Evolutionary conservation across 768 basidiomycete species (phyloP), one percentile per base, ranked within the genome.

Genomic region (Mycena latifolia): DNA sequence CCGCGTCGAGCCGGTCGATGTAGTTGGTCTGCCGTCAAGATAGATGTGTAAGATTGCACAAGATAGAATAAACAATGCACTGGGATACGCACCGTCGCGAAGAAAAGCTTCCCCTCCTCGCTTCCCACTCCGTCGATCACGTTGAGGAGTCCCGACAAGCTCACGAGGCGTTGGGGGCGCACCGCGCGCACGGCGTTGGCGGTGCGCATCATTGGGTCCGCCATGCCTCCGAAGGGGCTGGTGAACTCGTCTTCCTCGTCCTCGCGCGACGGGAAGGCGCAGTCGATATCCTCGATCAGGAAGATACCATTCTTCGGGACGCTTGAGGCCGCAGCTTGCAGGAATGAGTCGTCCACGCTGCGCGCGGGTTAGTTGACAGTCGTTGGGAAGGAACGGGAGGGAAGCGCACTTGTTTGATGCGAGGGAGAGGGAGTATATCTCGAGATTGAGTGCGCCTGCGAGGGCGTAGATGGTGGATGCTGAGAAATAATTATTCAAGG

Each of bases 351-450:
- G 67, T 77, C 74, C 37, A 80, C 66, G 27, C 75, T 77, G 62
- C n/a, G 17, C 15, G 8, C 33, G 8, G 33, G 33, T 14, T 35
- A 6, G 33, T 35, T 14, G 6, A 14, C 33, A 35, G 6, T 39
- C 31, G 31, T 33, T 33, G 31, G n/a, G n/a, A 7, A 7, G 33
- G 14, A 35, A 35, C n/a, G n/a, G 14, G 37, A 10, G 37, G 22
- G n/a, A n/a, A 10, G 33, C 74, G 24, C 47, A 76, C 77, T 71
- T 73, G 41, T 65, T 60, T 15, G 75, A 69, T 7, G 77, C 70
- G 2, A 79, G 66, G 7, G 75, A 75, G 17, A 80, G 67, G 0
- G 73, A 68, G 71, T 90, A 91, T 61, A 92, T 90, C 73, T 91
- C 88, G 37, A 92, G 79, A 3, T 83, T 81, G 28, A 92, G 78